Conservation (phyloP, 805 yeast species). For the Hanseniaspora mollemarum region DNA sequence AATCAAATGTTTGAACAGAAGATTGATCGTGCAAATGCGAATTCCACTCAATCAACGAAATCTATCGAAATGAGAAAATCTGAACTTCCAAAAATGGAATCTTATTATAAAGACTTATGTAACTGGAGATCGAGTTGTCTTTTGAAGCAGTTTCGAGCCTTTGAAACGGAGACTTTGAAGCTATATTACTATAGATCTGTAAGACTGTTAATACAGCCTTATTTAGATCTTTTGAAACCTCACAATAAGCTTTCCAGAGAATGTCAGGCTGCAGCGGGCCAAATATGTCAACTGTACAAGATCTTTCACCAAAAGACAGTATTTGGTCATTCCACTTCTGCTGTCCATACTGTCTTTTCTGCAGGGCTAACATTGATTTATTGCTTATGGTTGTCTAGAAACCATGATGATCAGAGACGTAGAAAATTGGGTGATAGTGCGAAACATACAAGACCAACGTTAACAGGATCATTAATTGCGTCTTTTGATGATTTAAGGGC, state of each 20-base stretch:
- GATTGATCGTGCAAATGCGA: constrained; percentile 2
- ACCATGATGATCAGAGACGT: constrained; percentile 47
- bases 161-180: constrained; percentile 49
- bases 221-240: constrained; percentile 49
- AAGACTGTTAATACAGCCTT: constrained; percentile 51
- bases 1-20: background rate
- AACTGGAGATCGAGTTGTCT: constrained; percentile 47
- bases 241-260: constrained; percentile 49
- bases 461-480: constrained; percentile 42
- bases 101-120: constrained; percentile 43
- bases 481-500: constrained; percentile 55
- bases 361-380: constrained; percentile 59
- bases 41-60: constrained; percentile 6
- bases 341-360: constrained; percentile 55
- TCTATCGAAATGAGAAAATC: constrained; percentile 21
- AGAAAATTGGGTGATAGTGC: constrained; percentile 45
- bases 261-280: constrained; percentile 64
- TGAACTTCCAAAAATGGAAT: constrained; percentile 42
- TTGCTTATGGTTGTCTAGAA: constrained; percentile 56
- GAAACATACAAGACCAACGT: constrained; percentile 49
- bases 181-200: constrained; percentile 51
- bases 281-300: constrained; percentile 52
- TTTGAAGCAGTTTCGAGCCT: constrained; percentile 31
- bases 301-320: constrained; percentile 53
- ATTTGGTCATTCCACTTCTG: constrained; percentile 52